Conservation (phyloP, 164 flowering plant species). For the Buxus sempervirens region DNA sequence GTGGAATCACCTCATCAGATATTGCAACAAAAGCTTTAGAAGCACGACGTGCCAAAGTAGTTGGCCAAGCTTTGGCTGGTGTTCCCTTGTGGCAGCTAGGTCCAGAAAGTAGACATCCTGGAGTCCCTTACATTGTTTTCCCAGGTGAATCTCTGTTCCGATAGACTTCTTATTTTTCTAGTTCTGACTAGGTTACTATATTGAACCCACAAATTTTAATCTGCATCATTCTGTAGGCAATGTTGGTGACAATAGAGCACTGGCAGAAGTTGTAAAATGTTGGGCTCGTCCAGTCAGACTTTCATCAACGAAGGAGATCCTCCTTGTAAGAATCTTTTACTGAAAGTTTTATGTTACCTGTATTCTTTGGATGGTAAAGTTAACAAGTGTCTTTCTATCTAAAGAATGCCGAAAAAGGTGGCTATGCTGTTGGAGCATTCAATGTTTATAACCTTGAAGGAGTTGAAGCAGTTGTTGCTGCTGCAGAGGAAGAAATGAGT, state of each 20-base stretch:
- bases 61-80: slow-evolving; percentile 97
- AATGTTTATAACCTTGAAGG: slow-evolving; percentile 98
- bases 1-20: slow-evolving; percentile 99
- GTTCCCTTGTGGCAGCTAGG: slow-evolving; percentile 98
- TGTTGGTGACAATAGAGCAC: slow-evolving; percentile 81
- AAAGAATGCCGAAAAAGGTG: slow-evolving; percentile 81
- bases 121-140: slow-evolving; percentile 93
- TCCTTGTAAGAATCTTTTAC: slow-evolving; percentile 52
- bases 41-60: slow-evolving; percentile 75
- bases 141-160: slow-evolving; percentile 56
- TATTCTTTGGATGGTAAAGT: slow-evolving; percentile 14
- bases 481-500: slow-evolving; percentile 92
- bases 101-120: slow-evolving; percentile 93
- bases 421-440: slow-evolving; percentile 98
- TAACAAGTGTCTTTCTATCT: slow-evolving; percentile 17
- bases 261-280: slow-evolving; percentile 77
- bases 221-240: slow-evolving; percentile 49
- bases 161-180: not conserved
- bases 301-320: slow-evolving; percentile 77
- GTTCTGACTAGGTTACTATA: not conserved
- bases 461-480: slow-evolving; percentile 91
- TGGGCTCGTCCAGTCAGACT: slow-evolving; percentile 70
- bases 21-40: slow-evolving; percentile 91
- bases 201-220: not conserved
- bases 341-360: not conserved